Evolutionary conservation across 1,139 yeast species (phyloP).

Genomic region (Suhomyces kunorum): DNA sequence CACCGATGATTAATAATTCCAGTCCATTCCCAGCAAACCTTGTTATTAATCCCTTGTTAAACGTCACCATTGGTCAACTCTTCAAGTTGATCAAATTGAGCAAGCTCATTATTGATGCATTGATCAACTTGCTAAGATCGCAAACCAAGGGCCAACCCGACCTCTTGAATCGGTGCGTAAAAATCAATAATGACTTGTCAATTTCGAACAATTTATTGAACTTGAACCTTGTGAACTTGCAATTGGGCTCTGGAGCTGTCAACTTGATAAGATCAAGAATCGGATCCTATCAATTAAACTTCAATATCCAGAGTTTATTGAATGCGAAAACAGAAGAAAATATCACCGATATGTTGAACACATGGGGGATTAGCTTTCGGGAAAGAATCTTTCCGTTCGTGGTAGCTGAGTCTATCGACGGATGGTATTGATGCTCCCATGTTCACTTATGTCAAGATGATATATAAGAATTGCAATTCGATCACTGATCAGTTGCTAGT

Average conservation of each 20-base stretch:
- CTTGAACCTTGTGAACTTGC: constrained; percentile 25
- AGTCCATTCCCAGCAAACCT: constrained; percentile 29
- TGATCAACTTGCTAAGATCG: constrained; percentile 20
- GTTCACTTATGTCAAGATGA: neutral
- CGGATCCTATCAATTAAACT: constrained; percentile 30
- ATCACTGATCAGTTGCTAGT: too few relatives aligned
- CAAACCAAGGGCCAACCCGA: constrained; percentile 24
- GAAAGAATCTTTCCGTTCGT: constrained; percentile 30
- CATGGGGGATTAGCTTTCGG: constrained; percentile 35
- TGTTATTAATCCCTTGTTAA: constrained; percentile 35
- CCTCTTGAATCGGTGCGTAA: constrained; percentile 31
- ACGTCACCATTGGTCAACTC: constrained; percentile 36
- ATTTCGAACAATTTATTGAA: constrained; percentile 37
- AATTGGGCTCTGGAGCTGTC: constrained; percentile 27
- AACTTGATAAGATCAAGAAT: constrained; percentile 30
- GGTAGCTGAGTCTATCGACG: constrained; percentile 37
- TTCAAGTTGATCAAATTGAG: constrained; percentile 39
- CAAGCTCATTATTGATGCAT: constrained; percentile 38
- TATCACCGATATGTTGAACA: constrained; percentile 18
- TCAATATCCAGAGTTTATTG: constrained; percentile 17
- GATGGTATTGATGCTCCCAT: constrained; percentile 33
- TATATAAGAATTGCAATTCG: too few relatives aligned
- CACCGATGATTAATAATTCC: constrained; percentile 1
- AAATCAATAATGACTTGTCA: constrained; percentile 42
- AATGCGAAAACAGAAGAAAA: constrained; percentile 3